Evolutionary conservation across 2,329 filamentous ascomycete species (phyloP), one percentile per base, ranked within the genome.

Genomic region (Pseudogymnoascus sp.): DNA sequence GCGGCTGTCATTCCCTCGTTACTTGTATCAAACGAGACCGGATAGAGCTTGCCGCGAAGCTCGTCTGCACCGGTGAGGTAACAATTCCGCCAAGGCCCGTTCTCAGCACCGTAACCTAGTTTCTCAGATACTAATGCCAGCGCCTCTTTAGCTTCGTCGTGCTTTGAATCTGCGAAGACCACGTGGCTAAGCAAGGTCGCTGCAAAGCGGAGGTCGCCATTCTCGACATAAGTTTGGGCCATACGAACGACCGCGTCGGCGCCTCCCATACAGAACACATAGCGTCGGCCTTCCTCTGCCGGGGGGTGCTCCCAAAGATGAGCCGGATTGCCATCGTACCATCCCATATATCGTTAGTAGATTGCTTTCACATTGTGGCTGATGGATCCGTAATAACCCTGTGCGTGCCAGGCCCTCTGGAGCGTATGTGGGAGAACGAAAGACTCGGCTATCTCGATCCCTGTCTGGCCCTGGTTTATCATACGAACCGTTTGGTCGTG

Each of bases 71-170:
- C 71, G 1, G 70, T 71, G 3, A 77, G 67, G 60, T 74, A 78
- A 60, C 77, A 75, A 62, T 78, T 77, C 3, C 77, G 67, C 76
- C 76, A 78, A 0, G 73, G 73, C 3, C 69, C 76, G 66, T 78
- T 79, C 66, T 78, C 76, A 2, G 73, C 63, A 2, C 74, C 73
- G 61, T 69, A 74, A 0, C 74, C 77, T 7, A 79, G 71, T 18
- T 68, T 63, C 53, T 72, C 69, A 62, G 72, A 77, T 0, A 74
- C 70, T 1, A 63, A 63, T 1, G 72, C 73, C 3, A 78, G 69
- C 4, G 69, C 60, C 3, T 16, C 49, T 62, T 65, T 69, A 0
- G 70, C 69, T 0, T 63, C 18, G 18, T 18, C 18, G 18, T 18
- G 18, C 28, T 40, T 18, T 49, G 70, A 64, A 18, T 73, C 66